Evolutionary conservation across 2,329 filamentous ascomycete species (phyloP).

Genomic region (Trichoderma pleuroti): DNA sequence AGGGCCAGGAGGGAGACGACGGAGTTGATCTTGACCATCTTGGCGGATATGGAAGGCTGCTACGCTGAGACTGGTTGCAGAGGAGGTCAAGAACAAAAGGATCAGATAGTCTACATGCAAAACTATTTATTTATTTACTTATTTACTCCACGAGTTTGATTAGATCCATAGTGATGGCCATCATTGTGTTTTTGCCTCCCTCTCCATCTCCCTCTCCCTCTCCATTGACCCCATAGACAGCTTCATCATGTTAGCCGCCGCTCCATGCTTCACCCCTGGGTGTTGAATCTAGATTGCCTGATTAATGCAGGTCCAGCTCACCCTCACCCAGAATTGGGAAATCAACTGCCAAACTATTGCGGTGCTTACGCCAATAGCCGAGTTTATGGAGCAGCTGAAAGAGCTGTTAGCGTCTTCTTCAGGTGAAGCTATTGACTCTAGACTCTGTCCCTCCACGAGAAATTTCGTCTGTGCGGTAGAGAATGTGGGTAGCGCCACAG

Average conservation of each 20-base stretch:
- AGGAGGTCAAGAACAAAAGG: neutral
- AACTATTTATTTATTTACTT: neutral
- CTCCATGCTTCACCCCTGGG: neutral
- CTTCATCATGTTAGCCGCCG: neutral
- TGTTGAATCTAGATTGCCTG: neutral
- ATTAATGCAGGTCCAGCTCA: neutral
- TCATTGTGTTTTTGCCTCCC: neutral
- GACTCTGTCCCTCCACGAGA: neutral
- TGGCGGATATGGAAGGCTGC: neutral
- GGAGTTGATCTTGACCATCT: constrained; percentile 14
- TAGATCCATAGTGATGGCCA: neutral
- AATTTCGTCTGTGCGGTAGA: neutral
- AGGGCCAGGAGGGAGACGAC: constrained; percentile 4
- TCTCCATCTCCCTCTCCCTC: neutral
- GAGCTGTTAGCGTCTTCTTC: constrained; percentile 3
- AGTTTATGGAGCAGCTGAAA: neutral
- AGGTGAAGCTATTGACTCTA: constrained; percentile 11
- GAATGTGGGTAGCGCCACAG: constrained; percentile 1
- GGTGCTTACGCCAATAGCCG: constrained; percentile 8
- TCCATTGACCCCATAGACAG: neutral
- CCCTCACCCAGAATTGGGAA: neutral
- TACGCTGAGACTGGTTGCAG: neutral
- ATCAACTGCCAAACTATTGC: constrained; percentile 7
- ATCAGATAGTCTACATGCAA: neutral
- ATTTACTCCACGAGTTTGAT: neutral